Evolutionary conservation across 129 eudicot species (phyloP).

Genomic region (Lactuca sativa): DNA sequence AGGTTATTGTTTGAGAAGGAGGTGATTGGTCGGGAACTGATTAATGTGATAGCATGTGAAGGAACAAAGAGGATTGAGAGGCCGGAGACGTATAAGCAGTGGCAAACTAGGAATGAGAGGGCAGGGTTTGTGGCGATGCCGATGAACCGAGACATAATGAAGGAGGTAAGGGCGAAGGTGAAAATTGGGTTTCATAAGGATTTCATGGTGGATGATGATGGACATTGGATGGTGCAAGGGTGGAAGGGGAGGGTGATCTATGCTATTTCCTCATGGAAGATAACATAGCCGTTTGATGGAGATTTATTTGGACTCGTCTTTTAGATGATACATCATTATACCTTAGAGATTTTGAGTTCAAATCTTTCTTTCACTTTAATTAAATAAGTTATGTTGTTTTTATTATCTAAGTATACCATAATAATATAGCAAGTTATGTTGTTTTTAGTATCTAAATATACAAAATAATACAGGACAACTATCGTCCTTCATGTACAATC

Average conservation of each 20-base stretch:
- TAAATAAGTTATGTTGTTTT: neutral
- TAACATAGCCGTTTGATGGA: conserved; percentile 11
- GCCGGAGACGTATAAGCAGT: conserved; percentile 65
- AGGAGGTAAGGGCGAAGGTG: conserved; percentile 39
- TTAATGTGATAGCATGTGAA: conserved; percentile 66
- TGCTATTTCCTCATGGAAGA: conserved; percentile 51
- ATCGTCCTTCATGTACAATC: neutral
- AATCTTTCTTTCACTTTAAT: too few species aligned
- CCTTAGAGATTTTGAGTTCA: too few species aligned
- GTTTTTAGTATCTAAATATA: neutral
- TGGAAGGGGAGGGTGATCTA: conserved; percentile 46
- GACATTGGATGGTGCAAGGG: conserved; percentile 45
- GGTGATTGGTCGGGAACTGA: conserved; percentile 48
- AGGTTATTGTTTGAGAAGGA: conserved; percentile 56
- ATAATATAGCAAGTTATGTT: neutral
- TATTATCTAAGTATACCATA: neutral
- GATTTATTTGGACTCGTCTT: neutral
- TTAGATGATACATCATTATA: neutral
- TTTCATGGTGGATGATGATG: conserved; percentile 47
- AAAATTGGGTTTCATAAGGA: conserved; percentile 41
- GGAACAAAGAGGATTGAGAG: conserved; percentile 56
- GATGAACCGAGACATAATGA: conserved; percentile 33
- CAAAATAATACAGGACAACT: neutral
- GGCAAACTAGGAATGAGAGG: conserved; percentile 49
- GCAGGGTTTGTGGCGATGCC: conserved; percentile 47